A percentile compares a stretch with the other conserved stretches of the same genome.
Evolutionary conservation across 73 alveolate species (phyloP).

Genomic region (Tetrahymena thermophila): DNA sequence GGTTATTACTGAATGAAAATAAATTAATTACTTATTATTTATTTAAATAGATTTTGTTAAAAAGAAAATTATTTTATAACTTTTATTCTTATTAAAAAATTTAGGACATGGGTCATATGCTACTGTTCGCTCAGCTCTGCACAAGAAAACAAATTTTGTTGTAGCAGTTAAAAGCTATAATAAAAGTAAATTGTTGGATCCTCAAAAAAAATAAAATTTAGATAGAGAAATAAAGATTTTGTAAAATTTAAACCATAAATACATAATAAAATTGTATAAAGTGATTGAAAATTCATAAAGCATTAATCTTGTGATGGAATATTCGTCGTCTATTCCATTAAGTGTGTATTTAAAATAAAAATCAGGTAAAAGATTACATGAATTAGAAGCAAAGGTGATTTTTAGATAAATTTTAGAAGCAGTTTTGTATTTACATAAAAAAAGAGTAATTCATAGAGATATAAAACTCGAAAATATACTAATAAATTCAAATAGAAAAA

Average conservation of each 20-base stretch:
- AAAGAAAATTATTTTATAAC: too few species aligned
- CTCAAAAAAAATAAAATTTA: slow-evolving; percentile 7
- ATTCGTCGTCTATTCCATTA: slow-evolving; percentile 49
- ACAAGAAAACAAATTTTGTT: slow-evolving; percentile 2
- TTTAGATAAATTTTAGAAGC: slow-evolving; percentile 59
- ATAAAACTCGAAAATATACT: slow-evolving; percentile 74
- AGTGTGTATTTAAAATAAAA: slow-evolving; percentile 36
- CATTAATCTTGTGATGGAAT: slow-evolving; percentile 58
- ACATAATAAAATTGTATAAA: slow-evolving; percentile 27
- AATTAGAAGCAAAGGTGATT: slow-evolving; percentile 57
- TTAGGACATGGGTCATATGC: slow-evolving; percentile 44
- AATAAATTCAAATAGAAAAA: slow-evolving; percentile 47
- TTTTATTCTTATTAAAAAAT: neutral
- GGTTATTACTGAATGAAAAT: too few species aligned
- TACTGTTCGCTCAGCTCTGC: slow-evolving; percentile 25
- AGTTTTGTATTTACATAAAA: slow-evolving; percentile 50
- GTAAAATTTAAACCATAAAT: slow-evolving; percentile 11
- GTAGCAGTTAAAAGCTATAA: slow-evolving; percentile 50
- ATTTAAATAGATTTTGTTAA: too few species aligned
- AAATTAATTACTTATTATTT: too few species aligned
- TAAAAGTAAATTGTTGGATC: slow-evolving; percentile 27
- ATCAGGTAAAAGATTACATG: slow-evolving; percentile 48
- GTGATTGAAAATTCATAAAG: slow-evolving; percentile 27
- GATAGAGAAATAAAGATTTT: slow-evolving; percentile 43
- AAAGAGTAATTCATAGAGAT: slow-evolving; percentile 64